phyloP scores from a whole-genome alignment of 768 basidiomycete genomes.

The Pisolithus sp. region DNA sequence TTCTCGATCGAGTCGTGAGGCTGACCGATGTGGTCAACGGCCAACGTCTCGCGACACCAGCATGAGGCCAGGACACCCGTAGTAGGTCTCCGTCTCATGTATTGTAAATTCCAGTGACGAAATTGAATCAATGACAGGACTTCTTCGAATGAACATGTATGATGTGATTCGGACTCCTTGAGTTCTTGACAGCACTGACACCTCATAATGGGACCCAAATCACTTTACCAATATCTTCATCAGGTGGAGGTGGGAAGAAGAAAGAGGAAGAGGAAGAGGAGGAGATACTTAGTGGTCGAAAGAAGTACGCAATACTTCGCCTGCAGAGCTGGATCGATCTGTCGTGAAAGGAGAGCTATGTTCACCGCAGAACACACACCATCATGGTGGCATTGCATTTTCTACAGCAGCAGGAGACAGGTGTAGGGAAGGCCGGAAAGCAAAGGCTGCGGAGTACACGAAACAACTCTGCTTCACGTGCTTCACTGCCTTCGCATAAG shows the following conservation, averaged over 20 bases:
- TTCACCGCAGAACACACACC: slow-evolving; percentile 7
- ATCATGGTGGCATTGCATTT: too few species aligned
- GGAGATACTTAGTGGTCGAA: slow-evolving; percentile 12
- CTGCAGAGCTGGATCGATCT: slow-evolving; percentile 16
- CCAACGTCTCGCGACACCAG: slow-evolving; percentile 80
- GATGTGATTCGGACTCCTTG: slow-evolving; percentile 47
- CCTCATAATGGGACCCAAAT: slow-evolving; percentile 15
- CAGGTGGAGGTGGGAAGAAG: slow-evolving; percentile 26
- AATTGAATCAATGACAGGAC: slow-evolving; percentile 65
- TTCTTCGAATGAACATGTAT: slow-evolving; percentile 64
- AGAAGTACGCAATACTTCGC: slow-evolving; percentile 3
- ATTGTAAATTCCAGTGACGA: slow-evolving; percentile 61
- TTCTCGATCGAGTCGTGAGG: slow-evolving; percentile 65
- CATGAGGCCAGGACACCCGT: slow-evolving; percentile 64
- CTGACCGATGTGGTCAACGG: slow-evolving; percentile 66
- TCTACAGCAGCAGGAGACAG: too few species aligned
- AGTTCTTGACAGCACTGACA: slow-evolving; percentile 22
- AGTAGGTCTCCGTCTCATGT: slow-evolving; percentile 64
- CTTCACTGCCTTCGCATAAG: too few species aligned
- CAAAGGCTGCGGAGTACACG: too few species aligned
- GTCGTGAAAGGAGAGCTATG: slow-evolving; percentile 5
- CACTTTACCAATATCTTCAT: slow-evolving; percentile 27
- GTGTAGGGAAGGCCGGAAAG: too few species aligned
- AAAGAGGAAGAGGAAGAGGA: too few species aligned
- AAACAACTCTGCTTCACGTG: too few species aligned